These are phyloP conservation scores for Ilex paraguariensis DNA, from an alignment of 305 asterid species.

Conservation along the genomic window DNA sequence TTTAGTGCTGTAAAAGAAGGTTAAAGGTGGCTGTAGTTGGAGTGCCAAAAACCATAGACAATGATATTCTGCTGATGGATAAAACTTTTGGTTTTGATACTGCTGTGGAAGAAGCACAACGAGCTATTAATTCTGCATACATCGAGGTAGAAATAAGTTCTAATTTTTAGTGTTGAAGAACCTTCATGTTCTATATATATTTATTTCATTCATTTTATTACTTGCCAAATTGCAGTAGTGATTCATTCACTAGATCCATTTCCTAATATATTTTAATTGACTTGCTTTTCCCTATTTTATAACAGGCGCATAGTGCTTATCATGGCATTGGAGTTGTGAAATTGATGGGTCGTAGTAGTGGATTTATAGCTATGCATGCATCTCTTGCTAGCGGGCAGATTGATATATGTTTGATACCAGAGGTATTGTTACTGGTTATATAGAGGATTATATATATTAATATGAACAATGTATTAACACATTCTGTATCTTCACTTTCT, in stretches of 20 bases:
- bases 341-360: conserved; percentile 98
- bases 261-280: too few relatives aligned
- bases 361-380: conserved; percentile 97
- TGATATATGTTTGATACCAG: conserved; percentile 93
- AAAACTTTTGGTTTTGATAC: conserved; percentile 99
- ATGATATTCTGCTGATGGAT: conserved; percentile 94
- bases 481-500: conserved; percentile 15
- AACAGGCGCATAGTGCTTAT: conserved; percentile 97
- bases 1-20: too few relatives aligned
- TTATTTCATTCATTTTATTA: too few relatives aligned
- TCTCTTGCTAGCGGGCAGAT: conserved; percentile 99
- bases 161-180: too few relatives aligned
- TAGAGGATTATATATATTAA: too few relatives aligned
- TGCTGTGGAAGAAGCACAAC: conserved; percentile 98
- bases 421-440: conserved; percentile 36
- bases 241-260: too few relatives aligned
- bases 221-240: too few relatives aligned
- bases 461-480: neutral
- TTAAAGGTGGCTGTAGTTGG: conserved; percentile 65
- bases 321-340: conserved; percentile 93
- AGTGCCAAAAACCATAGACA: conserved; percentile 97
- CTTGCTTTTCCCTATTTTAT: conserved; percentile 11
- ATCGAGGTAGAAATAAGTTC: conserved; percentile 53
- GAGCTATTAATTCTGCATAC: conserved; percentile 93
- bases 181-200: neutral